phyloP scores from a whole-genome alignment of 192 early-diverging fungal genomes.

The Umbelopsis vinacea region DNA sequence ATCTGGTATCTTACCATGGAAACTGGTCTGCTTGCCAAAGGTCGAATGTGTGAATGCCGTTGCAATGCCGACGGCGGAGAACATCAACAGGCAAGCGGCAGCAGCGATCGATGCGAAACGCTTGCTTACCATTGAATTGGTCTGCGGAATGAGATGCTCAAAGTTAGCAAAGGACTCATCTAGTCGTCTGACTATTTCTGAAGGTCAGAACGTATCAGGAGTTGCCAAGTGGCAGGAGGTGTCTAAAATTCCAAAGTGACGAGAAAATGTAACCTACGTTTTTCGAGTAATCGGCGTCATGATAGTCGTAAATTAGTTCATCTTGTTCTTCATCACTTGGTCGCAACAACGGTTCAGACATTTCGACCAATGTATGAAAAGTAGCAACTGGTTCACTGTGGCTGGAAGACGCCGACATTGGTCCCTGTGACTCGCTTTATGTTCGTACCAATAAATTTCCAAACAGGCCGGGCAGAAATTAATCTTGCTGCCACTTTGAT shows the following conservation, averaged over 20 bases:
- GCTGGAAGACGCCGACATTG: too few species aligned
- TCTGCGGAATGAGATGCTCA: not conserved
- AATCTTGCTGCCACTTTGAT: too few species aligned
- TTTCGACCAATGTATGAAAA: not conserved
- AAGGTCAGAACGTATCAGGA: constrained; percentile 19
- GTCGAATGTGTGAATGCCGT: constrained; percentile 1
- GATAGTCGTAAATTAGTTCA: not conserved
- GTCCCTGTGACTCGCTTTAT: too few species aligned
- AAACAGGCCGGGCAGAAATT: too few species aligned
- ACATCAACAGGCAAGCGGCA: not conserved
- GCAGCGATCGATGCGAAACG: constrained; percentile 1
- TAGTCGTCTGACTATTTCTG: not conserved
- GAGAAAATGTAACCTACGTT: not conserved
- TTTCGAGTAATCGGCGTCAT: not conserved
- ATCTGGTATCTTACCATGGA: not conserved
- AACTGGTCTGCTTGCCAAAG: not conserved
- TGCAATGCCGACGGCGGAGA: constrained; percentile 15
- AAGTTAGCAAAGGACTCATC: not conserved
- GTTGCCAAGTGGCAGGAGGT: constrained; percentile 20
- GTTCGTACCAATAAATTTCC: too few species aligned
- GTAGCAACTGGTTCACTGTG: too few species aligned
- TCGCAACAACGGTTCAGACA: constrained; percentile 13
- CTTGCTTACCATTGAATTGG: not conserved
- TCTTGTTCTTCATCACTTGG: not conserved
- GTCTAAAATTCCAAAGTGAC: not conserved